Percentiles rank a stretch among this genome's conserved stretches.
These are phyloP conservation scores for Lithospermum erythrorhizon DNA, from an alignment of 257 asterid species.

Conservation along the genomic window DNA sequence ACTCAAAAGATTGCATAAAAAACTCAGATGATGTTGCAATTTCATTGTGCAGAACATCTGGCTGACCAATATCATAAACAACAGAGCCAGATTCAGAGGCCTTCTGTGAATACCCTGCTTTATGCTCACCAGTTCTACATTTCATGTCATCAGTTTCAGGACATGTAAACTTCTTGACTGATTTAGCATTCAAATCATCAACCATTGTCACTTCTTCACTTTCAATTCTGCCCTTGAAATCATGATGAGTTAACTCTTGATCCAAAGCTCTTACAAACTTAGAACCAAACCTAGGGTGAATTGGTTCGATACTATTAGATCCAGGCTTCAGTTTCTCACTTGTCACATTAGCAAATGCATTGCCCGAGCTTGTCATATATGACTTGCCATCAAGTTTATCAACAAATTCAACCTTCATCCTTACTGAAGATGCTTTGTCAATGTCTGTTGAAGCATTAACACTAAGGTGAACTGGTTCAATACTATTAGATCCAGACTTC, in stretches of 20 bases:
- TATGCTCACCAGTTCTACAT: slow-evolving; percentile 27
- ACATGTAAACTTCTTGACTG: slow-evolving; percentile 27
- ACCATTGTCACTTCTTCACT: slow-evolving; percentile 19
- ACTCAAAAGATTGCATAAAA: slow-evolving; percentile 35
- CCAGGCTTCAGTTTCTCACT: slow-evolving; percentile 13
- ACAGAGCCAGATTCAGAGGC: slow-evolving; percentile 26
- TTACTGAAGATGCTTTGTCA: slow-evolving; percentile 33
- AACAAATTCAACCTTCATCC: slow-evolving; percentile 16
- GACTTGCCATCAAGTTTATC: slow-evolving; percentile 15
- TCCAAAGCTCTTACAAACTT: slow-evolving; percentile 19
- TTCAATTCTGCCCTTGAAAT: slow-evolving; percentile 19
- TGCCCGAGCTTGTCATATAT: slow-evolving; percentile 31
- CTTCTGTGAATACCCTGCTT: slow-evolving; percentile 16
- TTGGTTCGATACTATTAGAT: slow-evolving; percentile 8
- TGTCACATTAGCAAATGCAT: slow-evolving; percentile 22
- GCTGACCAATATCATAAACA: slow-evolving; percentile 32
- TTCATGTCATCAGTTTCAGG: slow-evolving; percentile 24
- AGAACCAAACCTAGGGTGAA: slow-evolving; percentile 17
- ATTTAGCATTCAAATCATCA: slow-evolving; percentile 24
- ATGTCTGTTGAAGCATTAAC: slow-evolving; percentile 50
- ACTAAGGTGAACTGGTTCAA: background rate
- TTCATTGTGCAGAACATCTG: slow-evolving; percentile 32
- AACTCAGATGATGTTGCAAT: slow-evolving; percentile 37
- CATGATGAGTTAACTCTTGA: slow-evolving; percentile 24
- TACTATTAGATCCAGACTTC: slow-evolving; percentile 24